Evolutionary conservation across 768 basidiomycete genomes (phyloP).

Genomic region (Mycena belliarum): DNA sequence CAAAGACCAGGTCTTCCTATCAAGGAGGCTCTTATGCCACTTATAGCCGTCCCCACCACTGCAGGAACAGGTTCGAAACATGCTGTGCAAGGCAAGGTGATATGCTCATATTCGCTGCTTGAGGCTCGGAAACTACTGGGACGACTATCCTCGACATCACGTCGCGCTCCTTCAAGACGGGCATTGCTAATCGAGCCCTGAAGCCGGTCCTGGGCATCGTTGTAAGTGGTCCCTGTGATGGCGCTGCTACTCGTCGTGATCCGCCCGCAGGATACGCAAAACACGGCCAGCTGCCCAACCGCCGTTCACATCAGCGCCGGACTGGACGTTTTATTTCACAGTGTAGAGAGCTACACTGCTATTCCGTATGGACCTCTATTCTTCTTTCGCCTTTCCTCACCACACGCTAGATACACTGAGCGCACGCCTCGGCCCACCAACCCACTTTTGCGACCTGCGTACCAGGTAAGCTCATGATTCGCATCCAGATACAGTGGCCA

Average conservation of each 20-base stretch:
- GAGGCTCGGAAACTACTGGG: conserved; percentile 87
- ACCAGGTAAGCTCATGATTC: conserved; percentile 91
- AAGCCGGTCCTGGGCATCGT: conserved; percentile 87
- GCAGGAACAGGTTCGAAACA: conserved; percentile 66
- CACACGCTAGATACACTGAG: conserved; percentile 70
- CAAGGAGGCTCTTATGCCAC: conserved; percentile 67
- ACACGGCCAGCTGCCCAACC: conserved; percentile 90
- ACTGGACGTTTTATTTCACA: conserved; percentile 94
- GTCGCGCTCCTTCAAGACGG: conserved; percentile 92
- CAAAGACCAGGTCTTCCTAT: conserved; percentile 56
- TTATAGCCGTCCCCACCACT: conserved; percentile 79
- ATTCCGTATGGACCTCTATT: conserved; percentile 64
- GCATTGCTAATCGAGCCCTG: conserved; percentile 89
- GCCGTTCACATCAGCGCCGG: conserved; percentile 94
- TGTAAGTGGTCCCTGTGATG: conserved; percentile 31
- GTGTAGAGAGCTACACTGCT: conserved; percentile 91
- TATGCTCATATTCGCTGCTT: neutral
- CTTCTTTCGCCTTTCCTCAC: neutral
- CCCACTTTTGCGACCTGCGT: conserved; percentile 88
- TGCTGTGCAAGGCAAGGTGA: neutral
- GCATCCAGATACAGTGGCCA: too few species aligned
- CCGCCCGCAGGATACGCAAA: conserved; percentile 72
- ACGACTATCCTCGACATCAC: conserved; percentile 94
- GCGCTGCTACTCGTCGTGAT: neutral
- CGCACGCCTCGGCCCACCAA: conserved; percentile 87